Evolutionary conservation across 2,329 filamentous ascomycete species (phyloP).

Genomic region (Fusarium brevicatenulatum): DNA sequence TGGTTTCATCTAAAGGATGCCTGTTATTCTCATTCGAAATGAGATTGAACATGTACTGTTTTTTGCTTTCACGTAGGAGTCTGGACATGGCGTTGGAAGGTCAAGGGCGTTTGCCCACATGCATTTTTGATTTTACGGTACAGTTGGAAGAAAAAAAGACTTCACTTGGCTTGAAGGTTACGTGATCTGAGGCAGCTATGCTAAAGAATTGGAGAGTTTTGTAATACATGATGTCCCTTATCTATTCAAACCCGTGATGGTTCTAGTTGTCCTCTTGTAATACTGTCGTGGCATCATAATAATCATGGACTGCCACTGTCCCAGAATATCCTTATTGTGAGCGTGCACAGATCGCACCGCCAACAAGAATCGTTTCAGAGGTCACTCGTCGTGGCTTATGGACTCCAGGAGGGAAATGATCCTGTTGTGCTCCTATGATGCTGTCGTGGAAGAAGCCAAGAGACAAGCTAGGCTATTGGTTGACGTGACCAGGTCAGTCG

Average conservation of each 20-base stretch:
- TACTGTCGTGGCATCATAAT: not conserved
- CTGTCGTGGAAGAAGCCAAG: not conserved
- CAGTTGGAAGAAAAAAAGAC: slow-evolving; percentile 40
- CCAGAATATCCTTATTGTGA: not conserved
- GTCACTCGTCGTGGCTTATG: not conserved
- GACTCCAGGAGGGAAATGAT: slow-evolving; percentile 15
- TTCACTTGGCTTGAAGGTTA: slow-evolving; percentile 25
- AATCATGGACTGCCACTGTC: not conserved
- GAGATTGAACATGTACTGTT: slow-evolving; percentile 5
- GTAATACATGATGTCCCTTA: slow-evolving; percentile 35
- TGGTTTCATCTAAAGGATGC: slow-evolving; percentile 14
- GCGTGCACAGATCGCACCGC: not conserved
- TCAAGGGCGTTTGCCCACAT: slow-evolving; percentile 12
- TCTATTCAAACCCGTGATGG: slow-evolving; percentile 3
- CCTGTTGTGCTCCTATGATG: slow-evolving; percentile 19
- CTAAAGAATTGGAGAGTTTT: slow-evolving; percentile 18
- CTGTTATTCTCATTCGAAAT: slow-evolving; percentile 4
- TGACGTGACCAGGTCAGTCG: slow-evolving; percentile 37
- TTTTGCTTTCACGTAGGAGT: slow-evolving; percentile 21
- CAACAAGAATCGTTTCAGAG: not conserved
- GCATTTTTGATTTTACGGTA: slow-evolving; percentile 31
- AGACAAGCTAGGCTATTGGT: slow-evolving; percentile 11
- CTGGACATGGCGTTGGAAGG: slow-evolving; percentile 35
- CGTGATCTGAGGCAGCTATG: slow-evolving; percentile 15
- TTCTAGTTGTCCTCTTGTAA: not conserved